Conservation (phyloP, 805 yeast genomes). For the Candida ortonii region DNA sequence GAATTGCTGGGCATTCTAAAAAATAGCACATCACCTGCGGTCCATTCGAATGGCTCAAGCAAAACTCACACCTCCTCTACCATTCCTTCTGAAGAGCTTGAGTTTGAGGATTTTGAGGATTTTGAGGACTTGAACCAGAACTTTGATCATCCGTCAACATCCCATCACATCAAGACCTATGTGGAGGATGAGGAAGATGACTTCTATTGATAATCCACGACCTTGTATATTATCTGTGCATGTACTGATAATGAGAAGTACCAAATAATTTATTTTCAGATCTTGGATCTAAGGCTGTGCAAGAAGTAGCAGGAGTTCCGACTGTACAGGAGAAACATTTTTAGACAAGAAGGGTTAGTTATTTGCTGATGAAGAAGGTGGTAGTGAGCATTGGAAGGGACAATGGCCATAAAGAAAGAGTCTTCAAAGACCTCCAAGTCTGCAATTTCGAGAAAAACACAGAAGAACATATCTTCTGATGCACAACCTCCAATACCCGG, state of each 20-base stretch:
- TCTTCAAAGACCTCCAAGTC: conserved; percentile 3
- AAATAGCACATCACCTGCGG: background rate
- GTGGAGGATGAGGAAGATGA: conserved; percentile 19
- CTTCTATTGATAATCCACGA: conserved; percentile 12
- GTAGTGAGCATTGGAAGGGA: too few relatives aligned
- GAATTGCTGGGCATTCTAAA: conserved; percentile 7
- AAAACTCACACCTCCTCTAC: background rate
- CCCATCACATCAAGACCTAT: conserved; percentile 22
- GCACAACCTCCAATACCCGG: conserved; percentile 28
- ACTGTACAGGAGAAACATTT: too few relatives aligned
- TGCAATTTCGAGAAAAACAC: conserved; percentile 1
- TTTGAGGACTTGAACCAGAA: conserved; percentile 24
- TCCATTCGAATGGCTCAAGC: conserved; percentile 1
- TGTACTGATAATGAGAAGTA: too few relatives aligned
- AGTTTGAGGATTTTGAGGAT: conserved; percentile 21
- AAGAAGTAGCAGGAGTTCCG: too few relatives aligned
- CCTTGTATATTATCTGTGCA: too few relatives aligned
- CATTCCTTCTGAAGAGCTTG: conserved; percentile 5
- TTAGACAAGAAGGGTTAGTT: too few relatives aligned
- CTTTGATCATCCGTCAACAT: conserved; percentile 17
- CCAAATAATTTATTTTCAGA: too few relatives aligned
- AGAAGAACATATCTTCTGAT: background rate
- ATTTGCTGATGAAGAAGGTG: too few relatives aligned
- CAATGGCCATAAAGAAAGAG: conserved; percentile 3
- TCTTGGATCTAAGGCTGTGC: too few relatives aligned